Percentiles rank a stretch among this genome's conserved stretches.
Evolutionary conservation across 306 rosid genomes (phyloP).

Genomic region (Castanea crenata): DNA sequence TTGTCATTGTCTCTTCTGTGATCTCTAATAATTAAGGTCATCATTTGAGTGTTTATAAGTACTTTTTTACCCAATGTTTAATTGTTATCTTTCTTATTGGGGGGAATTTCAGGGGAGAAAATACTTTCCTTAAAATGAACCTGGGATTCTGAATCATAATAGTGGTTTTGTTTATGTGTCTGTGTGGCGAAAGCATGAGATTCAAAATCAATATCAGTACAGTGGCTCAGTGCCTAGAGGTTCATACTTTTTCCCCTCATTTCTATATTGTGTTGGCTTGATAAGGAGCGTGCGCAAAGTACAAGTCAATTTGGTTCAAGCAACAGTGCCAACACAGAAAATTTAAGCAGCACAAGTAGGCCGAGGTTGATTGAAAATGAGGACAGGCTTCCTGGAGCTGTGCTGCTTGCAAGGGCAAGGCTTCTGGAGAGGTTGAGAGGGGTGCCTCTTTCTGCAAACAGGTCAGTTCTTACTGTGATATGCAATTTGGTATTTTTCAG

Average conservation of each 20-base stretch:
- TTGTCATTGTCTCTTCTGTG: too few relatives aligned
- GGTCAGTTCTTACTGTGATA: conserved; percentile 37
- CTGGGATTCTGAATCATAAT: neutral
- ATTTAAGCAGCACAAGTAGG: conserved; percentile 25
- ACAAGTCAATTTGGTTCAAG: conserved; percentile 26
- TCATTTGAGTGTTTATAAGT: too few relatives aligned
- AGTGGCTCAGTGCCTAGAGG: neutral
- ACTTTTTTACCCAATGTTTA: too few relatives aligned
- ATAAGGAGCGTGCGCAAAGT: conserved; percentile 47
- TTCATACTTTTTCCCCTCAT: neutral
- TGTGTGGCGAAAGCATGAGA: neutral
- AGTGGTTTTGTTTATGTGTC: neutral
- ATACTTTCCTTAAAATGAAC: neutral
- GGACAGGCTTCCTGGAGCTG: conserved; percentile 70
- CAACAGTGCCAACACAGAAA: conserved; percentile 38
- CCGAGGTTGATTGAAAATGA: conserved; percentile 36
- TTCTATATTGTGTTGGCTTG: conserved; percentile 9
- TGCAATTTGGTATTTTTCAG: conserved; percentile 6
- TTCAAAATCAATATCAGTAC: neutral
- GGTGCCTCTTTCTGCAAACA: conserved; percentile 44
- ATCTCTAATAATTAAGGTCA: too few relatives aligned
- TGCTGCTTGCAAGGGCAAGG: conserved; percentile 78
- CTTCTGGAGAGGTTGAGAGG: conserved; percentile 89
- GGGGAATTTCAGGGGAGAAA: too few relatives aligned
- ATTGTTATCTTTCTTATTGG: too few relatives aligned